Conservation (phyloP, 768 basidiomycete species). For the Cytidiella melzeri region DNA sequence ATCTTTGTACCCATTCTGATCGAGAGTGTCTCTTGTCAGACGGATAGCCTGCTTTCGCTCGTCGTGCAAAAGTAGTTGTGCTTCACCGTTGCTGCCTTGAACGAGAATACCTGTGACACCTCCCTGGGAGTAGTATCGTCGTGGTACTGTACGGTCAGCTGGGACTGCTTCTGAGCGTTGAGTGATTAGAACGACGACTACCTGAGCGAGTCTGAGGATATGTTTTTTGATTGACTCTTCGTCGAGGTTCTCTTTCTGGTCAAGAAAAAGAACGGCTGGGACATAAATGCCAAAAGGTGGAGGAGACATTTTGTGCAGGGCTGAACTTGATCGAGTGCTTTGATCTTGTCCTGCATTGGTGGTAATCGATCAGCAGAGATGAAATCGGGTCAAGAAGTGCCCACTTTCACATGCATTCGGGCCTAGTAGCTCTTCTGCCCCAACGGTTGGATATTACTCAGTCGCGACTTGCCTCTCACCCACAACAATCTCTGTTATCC, state of each 20-base stretch:
- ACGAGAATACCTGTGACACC: constrained; percentile 69
- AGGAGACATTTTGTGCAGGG: constrained; percentile 20
- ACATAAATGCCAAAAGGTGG: constrained; percentile 71
- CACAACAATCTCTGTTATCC: background rate
- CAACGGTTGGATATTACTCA: too few species aligned
- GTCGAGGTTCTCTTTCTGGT: constrained; percentile 66
- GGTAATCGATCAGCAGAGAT: background rate
- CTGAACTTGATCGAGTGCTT: background rate
- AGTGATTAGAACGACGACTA: constrained; percentile 22
- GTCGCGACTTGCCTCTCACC: background rate
- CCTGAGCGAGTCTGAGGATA: constrained; percentile 66
- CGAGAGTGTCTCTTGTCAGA: constrained; percentile 63
- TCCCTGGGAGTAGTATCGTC: constrained; percentile 49
- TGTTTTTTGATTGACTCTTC: constrained; percentile 60
- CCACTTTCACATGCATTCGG: background rate
- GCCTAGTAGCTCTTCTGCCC: background rate
- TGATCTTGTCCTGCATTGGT: background rate
- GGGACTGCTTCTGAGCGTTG: background rate
- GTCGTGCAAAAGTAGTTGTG: constrained; percentile 67
- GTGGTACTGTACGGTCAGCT: too few species aligned
- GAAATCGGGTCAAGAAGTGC: background rate
- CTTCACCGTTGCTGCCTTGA: constrained; percentile 73
- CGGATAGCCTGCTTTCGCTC: constrained; percentile 61
- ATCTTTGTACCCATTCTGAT: constrained; percentile 62
- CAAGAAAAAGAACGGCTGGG: constrained; percentile 72